Percentiles rank a stretch among this genome's conserved stretches.
These are phyloP conservation scores for Gaultheria prostrata DNA, from an alignment of 148 eudicot genomes.

Conservation along the genomic window DNA sequence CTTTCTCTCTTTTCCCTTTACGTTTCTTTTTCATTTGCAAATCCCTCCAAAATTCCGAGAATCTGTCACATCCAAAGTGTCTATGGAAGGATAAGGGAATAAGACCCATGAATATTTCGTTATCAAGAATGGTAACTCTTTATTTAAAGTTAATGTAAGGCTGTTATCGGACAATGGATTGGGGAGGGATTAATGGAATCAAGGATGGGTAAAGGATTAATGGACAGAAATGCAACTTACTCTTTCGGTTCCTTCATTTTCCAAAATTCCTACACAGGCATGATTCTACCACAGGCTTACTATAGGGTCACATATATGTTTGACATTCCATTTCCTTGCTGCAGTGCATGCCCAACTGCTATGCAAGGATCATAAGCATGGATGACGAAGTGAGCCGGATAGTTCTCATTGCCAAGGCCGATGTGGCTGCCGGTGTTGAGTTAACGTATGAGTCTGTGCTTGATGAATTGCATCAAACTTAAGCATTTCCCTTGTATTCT, in stretches of 20 bases:
- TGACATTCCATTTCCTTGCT: constrained; percentile 11
- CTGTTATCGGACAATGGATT: neutral
- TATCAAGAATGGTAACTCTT: neutral
- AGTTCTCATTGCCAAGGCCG: constrained; percentile 80
- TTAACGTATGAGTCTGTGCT: constrained; percentile 55
- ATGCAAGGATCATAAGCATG: constrained; percentile 80
- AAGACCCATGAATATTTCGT: neutral
- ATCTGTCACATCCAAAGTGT: neutral
- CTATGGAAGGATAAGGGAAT: neutral
- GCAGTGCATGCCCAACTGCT: constrained; percentile 99
- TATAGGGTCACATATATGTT: neutral
- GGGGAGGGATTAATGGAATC: neutral
- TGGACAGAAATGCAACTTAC: neutral
- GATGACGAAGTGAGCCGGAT: constrained; percentile 71
- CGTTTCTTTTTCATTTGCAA: neutral
- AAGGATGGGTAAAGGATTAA: too few species aligned
- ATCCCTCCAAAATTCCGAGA: neutral
- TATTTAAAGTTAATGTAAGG: neutral
- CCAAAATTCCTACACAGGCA: neutral
- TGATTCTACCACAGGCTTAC: neutral
- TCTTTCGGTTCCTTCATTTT: neutral
- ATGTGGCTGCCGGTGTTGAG: constrained; percentile 75
- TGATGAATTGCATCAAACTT: neutral
- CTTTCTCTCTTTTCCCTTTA: neutral
- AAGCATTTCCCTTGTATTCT: constrained; percentile 1